Evolutionary conservation across 768 basidiomycete genomes (phyloP).

Genomic region (button mushroom (Agaricus bisporus)): DNA sequence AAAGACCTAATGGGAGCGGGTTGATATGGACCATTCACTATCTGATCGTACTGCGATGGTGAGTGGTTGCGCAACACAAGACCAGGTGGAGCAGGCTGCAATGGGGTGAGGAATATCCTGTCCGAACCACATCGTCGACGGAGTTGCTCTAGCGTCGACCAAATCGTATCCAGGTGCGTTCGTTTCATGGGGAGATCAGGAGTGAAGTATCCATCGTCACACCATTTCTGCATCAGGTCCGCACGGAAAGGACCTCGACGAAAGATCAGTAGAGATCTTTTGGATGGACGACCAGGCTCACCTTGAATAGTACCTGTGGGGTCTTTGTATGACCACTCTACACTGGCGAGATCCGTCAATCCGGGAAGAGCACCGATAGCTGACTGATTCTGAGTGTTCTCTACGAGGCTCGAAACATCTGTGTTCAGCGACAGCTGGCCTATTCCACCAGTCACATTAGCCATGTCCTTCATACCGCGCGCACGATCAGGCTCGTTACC

Average conservation of each 20-base stretch:
- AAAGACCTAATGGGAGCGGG: constrained; percentile 58
- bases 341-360: constrained; percentile 44
- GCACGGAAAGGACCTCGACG: constrained; percentile 80
- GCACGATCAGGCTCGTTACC: constrained; percentile 1
- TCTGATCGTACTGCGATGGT: constrained; percentile 33
- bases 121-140: constrained; percentile 43
- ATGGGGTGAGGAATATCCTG: constrained; percentile 59
- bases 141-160: constrained; percentile 60
- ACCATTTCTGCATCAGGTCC: constrained; percentile 92
- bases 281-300: constrained; percentile 18
- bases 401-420: constrained; percentile 1
- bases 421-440: constrained; percentile 9
- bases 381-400: constrained; percentile 3
- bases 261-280: constrained; percentile 8
- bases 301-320: constrained; percentile 91
- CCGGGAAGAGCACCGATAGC: constrained; percentile 36
- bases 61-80: constrained; percentile 44
- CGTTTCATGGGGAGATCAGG: constrained; percentile 82
- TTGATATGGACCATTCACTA: constrained; percentile 53
- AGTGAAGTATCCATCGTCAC: constrained; percentile 83
- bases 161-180: constrained; percentile 59
- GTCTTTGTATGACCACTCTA: constrained; percentile 92
- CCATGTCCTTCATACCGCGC: not conserved
- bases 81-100: constrained; percentile 46
- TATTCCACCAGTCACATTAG: not conserved